Conservation (phyloP, 257 asterid genomes). For the Capsicum rhomboideum region DNA sequence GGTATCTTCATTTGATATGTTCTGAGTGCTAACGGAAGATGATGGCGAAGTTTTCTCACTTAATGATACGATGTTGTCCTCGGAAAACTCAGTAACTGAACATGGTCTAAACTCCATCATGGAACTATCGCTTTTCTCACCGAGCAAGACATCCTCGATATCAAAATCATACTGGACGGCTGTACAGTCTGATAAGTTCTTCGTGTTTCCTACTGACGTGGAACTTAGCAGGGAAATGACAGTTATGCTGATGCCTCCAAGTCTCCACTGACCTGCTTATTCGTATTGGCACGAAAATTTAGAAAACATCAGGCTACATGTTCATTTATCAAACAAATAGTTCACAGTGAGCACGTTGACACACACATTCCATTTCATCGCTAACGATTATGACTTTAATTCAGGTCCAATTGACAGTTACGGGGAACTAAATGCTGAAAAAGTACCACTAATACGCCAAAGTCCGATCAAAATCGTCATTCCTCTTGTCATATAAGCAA, state of each 20-base stretch:
- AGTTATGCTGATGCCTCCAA: conserved; percentile 44
- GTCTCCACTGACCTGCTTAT: conserved; percentile 74
- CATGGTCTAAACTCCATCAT: conserved; percentile 64
- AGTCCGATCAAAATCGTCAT: no score
- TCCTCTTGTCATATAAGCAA: no score
- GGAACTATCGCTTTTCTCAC: conserved; percentile 61
- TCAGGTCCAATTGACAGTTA: no score
- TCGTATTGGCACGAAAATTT: not conserved
- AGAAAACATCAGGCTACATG: not conserved
- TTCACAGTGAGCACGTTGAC: not conserved
- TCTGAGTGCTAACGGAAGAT: conserved; percentile 6
- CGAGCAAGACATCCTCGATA: conserved; percentile 57
- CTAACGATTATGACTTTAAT: no score
- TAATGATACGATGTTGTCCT: conserved; percentile 16
- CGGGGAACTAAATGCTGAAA: no score
- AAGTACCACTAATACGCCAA: no score
- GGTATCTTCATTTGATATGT: conserved; percentile 49
- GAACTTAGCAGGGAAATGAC: conserved; percentile 18
- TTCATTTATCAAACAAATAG: not conserved
- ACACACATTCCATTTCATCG: no score
- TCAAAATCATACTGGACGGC: conserved; percentile 42
- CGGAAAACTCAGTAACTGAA: conserved; percentile 38
- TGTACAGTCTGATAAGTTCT: conserved; percentile 10
- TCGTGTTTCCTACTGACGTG: conserved; percentile 16
- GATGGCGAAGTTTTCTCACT: conserved; percentile 6